Percentiles rank a stretch among this genome's conserved stretches.
These are phyloP conservation scores for Camellia japonica DNA, from an alignment of 148 eudicot genomes.

Conservation along the genomic window DNA sequence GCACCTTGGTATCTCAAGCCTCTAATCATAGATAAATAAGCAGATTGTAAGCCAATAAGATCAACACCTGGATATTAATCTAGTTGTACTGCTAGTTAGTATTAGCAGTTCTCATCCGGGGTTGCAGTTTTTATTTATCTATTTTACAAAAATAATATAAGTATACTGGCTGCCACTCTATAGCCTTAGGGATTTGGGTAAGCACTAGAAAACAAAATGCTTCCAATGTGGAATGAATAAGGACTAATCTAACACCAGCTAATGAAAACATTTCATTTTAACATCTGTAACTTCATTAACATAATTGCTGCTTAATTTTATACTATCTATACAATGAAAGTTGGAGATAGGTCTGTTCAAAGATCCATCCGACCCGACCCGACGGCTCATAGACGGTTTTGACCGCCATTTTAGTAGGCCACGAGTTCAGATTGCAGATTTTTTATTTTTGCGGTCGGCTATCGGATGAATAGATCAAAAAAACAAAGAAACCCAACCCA, in stretches of 20 bases:
- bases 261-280: not conserved
- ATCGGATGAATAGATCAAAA: no score
- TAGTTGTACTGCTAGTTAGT: not conserved
- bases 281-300: not conserved
- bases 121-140: not conserved
- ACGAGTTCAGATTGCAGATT: no score
- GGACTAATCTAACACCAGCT: not conserved
- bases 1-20: not conserved
- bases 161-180: not conserved
- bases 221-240: not conserved
- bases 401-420: no score
- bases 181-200: not conserved
- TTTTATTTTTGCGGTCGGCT: no score
- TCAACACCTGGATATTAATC: constrained; percentile 8
- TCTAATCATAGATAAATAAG: constrained; percentile 1
- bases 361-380: no score
- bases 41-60: not conserved
- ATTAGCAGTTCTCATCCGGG: not conserved
- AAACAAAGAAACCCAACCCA: no score
- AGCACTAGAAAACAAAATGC: not conserved
- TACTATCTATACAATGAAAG: no score
- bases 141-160: not conserved
- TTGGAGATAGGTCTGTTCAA: no score
- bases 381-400: no score
- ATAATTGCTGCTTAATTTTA: no score